A percentile compares a stretch with the other conserved stretches of the same genome.
Conservation (phyloP, 345 rosid genomes). For the Syzygium aromaticum region DNA sequence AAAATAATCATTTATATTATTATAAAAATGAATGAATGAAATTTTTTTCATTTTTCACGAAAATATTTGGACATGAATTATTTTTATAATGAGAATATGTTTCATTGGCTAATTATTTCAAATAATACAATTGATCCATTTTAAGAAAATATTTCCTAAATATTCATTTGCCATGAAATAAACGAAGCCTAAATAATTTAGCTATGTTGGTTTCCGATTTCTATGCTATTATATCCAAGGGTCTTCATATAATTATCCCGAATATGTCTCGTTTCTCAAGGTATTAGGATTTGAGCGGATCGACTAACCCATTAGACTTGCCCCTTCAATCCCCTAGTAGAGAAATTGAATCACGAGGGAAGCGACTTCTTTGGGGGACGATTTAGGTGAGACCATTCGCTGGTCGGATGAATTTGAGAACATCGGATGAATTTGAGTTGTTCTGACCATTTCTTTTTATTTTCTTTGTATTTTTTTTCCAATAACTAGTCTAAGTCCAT, state of each 20-base stretch:
- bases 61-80: too few relatives aligned
- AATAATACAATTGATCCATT: too few relatives aligned
- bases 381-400: background rate
- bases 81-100: too few relatives aligned
- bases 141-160: too few relatives aligned
- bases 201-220: rapidly evolving
- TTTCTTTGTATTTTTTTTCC: background rate
- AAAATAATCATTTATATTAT: too few relatives aligned
- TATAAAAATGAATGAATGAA: too few relatives aligned
- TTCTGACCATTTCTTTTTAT: background rate
- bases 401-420: background rate
- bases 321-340: background rate
- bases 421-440: background rate
- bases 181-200: rapidly evolving
- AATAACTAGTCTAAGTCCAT: background rate
- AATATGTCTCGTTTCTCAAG: rapidly evolving
- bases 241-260: rapidly evolving
- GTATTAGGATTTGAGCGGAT: rapidly evolving
- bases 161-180: too few relatives aligned
- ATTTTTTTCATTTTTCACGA: too few relatives aligned
- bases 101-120: too few relatives aligned
- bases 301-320: rapidly evolving
- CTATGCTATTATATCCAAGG: background rate
- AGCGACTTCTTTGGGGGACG: background rate
- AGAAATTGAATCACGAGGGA: background rate